A percentile compares a stretch with the other conserved stretches of the same genome.
phyloP scores from a whole-genome alignment of 1,139 yeast genomes.

The Blastobotrys ciferrii region DNA sequence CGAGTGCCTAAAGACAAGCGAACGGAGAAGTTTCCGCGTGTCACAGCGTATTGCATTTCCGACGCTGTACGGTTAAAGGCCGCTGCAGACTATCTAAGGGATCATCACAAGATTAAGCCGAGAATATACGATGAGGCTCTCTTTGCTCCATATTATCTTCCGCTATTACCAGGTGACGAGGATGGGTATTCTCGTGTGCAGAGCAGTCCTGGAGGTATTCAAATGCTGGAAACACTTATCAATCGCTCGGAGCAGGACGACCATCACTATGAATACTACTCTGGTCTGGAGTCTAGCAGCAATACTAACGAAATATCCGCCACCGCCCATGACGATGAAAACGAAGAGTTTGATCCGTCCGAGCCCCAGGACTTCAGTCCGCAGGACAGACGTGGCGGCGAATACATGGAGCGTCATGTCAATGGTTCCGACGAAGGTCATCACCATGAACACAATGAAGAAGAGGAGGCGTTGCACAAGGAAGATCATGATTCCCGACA shows the following conservation, averaged over 20 bases:
- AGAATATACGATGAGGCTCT: constrained; percentile 86
- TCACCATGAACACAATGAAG: constrained; percentile 5
- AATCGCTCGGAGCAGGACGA: constrained; percentile 81
- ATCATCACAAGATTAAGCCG: constrained; percentile 79
- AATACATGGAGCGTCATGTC: constrained; percentile 4
- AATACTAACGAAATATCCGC: constrained; percentile 9
- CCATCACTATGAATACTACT: constrained; percentile 86
- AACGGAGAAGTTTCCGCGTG: constrained; percentile 70
- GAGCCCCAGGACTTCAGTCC: constrained; percentile 64
- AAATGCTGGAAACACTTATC: constrained; percentile 71
- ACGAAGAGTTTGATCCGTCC: constrained; percentile 55
- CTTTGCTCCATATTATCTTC: constrained; percentile 85
- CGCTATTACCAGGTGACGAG: constrained; percentile 74
- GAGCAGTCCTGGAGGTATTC: constrained; percentile 70
- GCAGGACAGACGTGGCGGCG: constrained; percentile 14
- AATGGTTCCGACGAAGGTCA: not conserved
- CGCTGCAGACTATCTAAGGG: constrained; percentile 61
- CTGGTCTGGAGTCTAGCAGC: constrained; percentile 51
- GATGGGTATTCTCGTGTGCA: constrained; percentile 82
- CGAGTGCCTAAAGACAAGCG: constrained; percentile 64
- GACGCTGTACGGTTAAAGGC: constrained; percentile 71
- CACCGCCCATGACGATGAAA: constrained; percentile 28
- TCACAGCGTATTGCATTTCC: constrained; percentile 86
- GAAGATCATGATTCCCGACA: constrained; percentile 18
- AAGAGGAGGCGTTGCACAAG: constrained; percentile 20